Conservation (phyloP, 2,329 filamentous ascomycete species). For the Aspergillus novoparasiticus region DNA sequence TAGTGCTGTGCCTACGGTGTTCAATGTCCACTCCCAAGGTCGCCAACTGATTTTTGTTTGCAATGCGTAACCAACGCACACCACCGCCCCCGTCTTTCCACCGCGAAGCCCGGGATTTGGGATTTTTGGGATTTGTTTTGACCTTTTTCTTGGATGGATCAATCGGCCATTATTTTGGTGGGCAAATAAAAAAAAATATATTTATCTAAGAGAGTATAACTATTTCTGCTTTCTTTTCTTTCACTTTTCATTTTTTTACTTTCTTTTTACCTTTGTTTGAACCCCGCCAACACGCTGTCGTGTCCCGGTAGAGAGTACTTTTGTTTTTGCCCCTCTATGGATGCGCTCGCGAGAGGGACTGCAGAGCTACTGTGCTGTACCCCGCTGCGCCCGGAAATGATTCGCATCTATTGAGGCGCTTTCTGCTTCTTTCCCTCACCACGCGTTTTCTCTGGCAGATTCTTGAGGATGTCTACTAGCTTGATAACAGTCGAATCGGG, state of each 20-base stretch:
- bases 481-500: not conserved
- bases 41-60: not conserved
- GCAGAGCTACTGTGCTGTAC: not conserved
- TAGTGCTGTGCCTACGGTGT: constrained; percentile 1
- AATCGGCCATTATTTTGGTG: not conserved
- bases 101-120: not conserved
- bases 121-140: not conserved
- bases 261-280: not conserved
- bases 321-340: not conserved
- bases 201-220: not conserved
- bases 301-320: not conserved
- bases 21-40: not conserved
- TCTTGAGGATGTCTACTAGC: not conserved
- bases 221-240: not conserved
- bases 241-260: not conserved
- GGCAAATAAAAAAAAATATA: not conserved
- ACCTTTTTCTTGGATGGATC: not conserved
- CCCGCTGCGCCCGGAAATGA: not conserved
- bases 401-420: not conserved
- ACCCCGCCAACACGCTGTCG: not conserved
- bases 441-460: not conserved
- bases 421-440: not conserved
- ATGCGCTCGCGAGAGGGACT: not conserved
- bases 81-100: not conserved
- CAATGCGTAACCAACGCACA: not conserved